A percentile compares a stretch with the other conserved stretches of the same genome.
These are phyloP conservation scores for Pythium dissotocum DNA, from an alignment of 352 stramenopile species.

Conservation along the genomic window DNA sequence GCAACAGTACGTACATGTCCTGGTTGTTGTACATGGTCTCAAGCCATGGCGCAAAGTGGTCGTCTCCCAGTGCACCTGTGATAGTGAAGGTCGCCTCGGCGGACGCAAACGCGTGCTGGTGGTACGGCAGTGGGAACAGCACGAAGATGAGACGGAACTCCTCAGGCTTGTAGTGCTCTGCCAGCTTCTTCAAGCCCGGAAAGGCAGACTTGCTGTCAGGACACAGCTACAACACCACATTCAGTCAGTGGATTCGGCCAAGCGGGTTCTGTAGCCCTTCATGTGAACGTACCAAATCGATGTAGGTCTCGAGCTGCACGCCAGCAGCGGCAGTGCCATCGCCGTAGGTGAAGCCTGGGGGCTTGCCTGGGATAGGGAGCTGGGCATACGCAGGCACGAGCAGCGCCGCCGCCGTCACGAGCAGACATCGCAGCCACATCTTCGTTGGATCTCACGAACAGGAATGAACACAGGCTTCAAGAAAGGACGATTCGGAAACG, in stretches of 20 bases:
- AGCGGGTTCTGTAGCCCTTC: background rate
- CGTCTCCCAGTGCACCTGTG: slow-evolving; percentile 34
- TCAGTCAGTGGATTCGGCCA: background rate
- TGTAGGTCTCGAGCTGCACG: slow-evolving; percentile 82
- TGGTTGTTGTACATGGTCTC: slow-evolving; percentile 45
- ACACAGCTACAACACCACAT: slow-evolving; percentile 28
- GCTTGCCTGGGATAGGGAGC: slow-evolving; percentile 58
- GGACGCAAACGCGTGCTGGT: slow-evolving; percentile 41
- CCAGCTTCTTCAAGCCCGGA: slow-evolving; percentile 35
- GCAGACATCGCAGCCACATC: slow-evolving; percentile 15
- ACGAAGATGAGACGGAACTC: slow-evolving; percentile 40
- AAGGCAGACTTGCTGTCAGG: slow-evolving; percentile 39
- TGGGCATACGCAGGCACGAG: slow-evolving; percentile 31
- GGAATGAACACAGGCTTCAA: slow-evolving; percentile 14
- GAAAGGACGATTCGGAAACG: too few species aligned
- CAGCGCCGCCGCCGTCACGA: slow-evolving; percentile 10
- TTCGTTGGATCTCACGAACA: background rate
- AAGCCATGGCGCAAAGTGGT: slow-evolving; percentile 36
- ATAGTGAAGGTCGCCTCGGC: slow-evolving; percentile 40
- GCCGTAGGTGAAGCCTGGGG: slow-evolving; percentile 63
- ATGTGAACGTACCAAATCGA: slow-evolving; percentile 53
- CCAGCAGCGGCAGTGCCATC: slow-evolving; percentile 47
- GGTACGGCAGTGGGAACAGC: slow-evolving; percentile 44
- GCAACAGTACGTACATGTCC: slow-evolving; percentile 27
- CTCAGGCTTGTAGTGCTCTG: slow-evolving; percentile 28